Conservation (phyloP, 805 yeast genomes). For the Kodamaea nitidulidarum region DNA sequence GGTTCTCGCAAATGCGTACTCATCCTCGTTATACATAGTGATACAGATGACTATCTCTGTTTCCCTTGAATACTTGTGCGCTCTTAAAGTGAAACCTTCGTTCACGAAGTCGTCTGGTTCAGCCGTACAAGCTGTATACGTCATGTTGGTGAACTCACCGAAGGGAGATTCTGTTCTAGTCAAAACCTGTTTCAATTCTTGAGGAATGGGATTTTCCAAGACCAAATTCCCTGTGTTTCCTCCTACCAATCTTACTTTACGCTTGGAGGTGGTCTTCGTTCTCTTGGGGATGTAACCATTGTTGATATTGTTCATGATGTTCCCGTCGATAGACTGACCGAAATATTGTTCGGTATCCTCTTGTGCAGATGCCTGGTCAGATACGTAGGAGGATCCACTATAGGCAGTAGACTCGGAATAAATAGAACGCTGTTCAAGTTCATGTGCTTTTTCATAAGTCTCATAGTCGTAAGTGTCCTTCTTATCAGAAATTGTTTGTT, state of each 20-base stretch:
- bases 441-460: constrained; percentile 33
- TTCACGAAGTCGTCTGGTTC: constrained; percentile 81
- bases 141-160: constrained; percentile 93
- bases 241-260: constrained; percentile 65
- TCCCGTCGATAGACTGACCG: constrained; percentile 44
- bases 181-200: constrained; percentile 75
- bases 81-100: constrained; percentile 81
- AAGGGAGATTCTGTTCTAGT: constrained; percentile 74
- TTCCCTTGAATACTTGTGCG: constrained; percentile 82
- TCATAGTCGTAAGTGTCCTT: constrained; percentile 30
- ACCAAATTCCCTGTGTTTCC: constrained; percentile 74
- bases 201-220: constrained; percentile 91
- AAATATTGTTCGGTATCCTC: constrained; percentile 31
- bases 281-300: constrained; percentile 51
- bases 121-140: constrained; percentile 94
- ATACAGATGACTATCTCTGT: constrained; percentile 89
- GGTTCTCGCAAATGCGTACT: constrained; percentile 83
- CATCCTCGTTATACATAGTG: constrained; percentile 98
- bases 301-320: constrained; percentile 42
- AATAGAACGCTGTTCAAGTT: constrained; percentile 31
- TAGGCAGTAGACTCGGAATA: constrained; percentile 36
- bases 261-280: constrained; percentile 63
- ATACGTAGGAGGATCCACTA: constrained; percentile 26
- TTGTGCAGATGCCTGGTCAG: constrained; percentile 13
- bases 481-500: constrained; percentile 28